These are phyloP conservation scores for cucumber (Cucumis sativus) DNA, from an alignment of 306 rosid genomes.

Conservation along the genomic window DNA sequence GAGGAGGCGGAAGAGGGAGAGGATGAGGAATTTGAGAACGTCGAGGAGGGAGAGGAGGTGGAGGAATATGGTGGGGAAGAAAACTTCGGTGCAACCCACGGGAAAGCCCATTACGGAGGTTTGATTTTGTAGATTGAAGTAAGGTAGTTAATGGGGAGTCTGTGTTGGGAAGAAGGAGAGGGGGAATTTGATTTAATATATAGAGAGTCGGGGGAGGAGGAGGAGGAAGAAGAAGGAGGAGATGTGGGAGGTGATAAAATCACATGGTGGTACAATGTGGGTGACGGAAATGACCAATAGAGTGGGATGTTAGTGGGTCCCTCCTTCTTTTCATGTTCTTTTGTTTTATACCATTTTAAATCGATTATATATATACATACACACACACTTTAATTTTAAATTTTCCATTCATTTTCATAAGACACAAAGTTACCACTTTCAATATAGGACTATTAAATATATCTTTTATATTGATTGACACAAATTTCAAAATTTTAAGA, in stretches of 20 bases:
- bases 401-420: too few species aligned
- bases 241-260: not conserved
- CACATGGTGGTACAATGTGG: not conserved
- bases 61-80: constrained; percentile 51
- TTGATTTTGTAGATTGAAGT: not conserved
- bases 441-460: too few species aligned
- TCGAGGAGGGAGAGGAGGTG: constrained; percentile 49
- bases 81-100: constrained; percentile 54
- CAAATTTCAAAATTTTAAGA: too few species aligned
- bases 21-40: constrained; percentile 37
- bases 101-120: constrained; percentile 57
- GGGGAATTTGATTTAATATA: not conserved
- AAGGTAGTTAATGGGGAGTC: not conserved
- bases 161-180: not conserved
- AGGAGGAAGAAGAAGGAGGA: not conserved
- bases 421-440: too few species aligned
- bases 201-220: not conserved
- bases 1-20: constrained; percentile 41
- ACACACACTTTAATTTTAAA: too few species aligned
- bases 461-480: too few species aligned
- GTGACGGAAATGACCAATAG: constrained; percentile 4
- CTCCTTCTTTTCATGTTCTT: too few species aligned
- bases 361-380: too few species aligned
- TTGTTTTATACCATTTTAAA: too few species aligned
- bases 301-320: not conserved